phyloP scores from a whole-genome alignment of 73 alveolate species.

The Symbiodinium pilosum region DNA sequence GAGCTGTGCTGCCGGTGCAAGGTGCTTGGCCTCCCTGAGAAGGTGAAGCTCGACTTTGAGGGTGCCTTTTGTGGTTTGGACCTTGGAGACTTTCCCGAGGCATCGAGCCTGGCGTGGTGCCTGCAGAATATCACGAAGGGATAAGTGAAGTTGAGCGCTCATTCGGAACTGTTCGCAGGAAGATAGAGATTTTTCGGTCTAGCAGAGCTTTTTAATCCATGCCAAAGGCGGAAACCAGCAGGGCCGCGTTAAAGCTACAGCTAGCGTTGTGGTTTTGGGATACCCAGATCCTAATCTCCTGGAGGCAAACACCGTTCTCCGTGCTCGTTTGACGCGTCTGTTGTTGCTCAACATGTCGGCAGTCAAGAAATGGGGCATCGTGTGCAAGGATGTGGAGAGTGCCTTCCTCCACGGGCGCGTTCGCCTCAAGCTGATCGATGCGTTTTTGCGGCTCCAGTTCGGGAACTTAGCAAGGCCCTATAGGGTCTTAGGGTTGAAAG shows the following conservation, averaged over 20 bases:
- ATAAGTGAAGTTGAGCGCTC: background rate
- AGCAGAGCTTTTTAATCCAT: too few relatives aligned
- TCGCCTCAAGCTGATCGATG: background rate
- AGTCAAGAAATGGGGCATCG: background rate
- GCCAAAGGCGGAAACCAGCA: background rate
- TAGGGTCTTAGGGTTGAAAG: too few relatives aligned
- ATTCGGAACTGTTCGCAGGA: background rate
- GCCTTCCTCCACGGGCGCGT: background rate
- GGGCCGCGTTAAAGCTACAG: too few relatives aligned
- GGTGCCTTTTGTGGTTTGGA: conserved; percentile 11
- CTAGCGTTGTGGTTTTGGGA: too few relatives aligned
- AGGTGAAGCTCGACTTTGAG: background rate
- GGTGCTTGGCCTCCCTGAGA: background rate
- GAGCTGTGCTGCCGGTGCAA: conserved; percentile 1
- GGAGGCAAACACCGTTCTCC: too few relatives aligned
- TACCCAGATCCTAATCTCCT: too few relatives aligned
- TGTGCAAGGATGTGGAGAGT: background rate
- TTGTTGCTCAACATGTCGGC: background rate
- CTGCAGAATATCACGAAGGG: conserved; percentile 19
- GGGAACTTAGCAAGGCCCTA: background rate
- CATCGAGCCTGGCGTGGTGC: background rate
- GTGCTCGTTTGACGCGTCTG: too few relatives aligned
- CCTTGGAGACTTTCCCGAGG: background rate
- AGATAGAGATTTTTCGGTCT: conserved; percentile 10
- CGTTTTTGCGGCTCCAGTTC: background rate